Base-by-base conservation (phyloP, 163 green algal species). In the Scenedesmus sp. region DNA sequence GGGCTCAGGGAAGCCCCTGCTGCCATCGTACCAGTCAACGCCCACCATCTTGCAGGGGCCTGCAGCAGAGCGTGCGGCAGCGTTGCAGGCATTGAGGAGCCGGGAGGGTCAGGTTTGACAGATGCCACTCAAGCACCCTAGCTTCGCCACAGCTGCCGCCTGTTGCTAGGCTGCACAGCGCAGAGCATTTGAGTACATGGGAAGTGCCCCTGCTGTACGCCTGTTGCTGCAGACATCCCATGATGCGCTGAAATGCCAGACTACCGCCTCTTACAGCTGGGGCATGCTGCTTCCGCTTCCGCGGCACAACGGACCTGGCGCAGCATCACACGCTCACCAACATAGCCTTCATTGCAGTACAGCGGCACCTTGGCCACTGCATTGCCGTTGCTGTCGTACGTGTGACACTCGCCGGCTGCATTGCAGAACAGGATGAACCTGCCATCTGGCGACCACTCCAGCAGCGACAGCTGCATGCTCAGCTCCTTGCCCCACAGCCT, bases 341-440 rank as follows among this genome's bases (percentile, higher is more conserved):
- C 90, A 65, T 95, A 94, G n/a, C 92, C 93, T 46, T 95, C 93
- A 86, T 95, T 96, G 94, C 93, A 96, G 91, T 94, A 95, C 61
- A 97, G 88, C 20, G 93, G 91, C 76, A 98, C 89, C 93, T 96
- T 96, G 65, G 94, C 93, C 37, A 98, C 94, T 1, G 93, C 85
- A 87, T 98, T 98, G 88, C 97, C 97, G 85, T 95, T 97, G 72
- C 85, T 85, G 91, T 98, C 97, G 86, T 98, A 97, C 42, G 97
- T 92, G 85, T 98, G 94, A 84, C 93, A 96, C 83, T 97, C 95
- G n/a, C 95, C 96, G 46, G 56, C 35, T 85, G 91, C 46, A 59
- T 95, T 97, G 70, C 84, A 93, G 81, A 98, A 98, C 37, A 98
- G 93, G 81, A 98, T 96, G 46, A 96, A 93, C 35, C 95, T 92